Evolutionary conservation across 768 basidiomycete genomes (phyloP), one percentile per base, ranked within the genome.

Genomic region (Phaeotremella fagi): DNA sequence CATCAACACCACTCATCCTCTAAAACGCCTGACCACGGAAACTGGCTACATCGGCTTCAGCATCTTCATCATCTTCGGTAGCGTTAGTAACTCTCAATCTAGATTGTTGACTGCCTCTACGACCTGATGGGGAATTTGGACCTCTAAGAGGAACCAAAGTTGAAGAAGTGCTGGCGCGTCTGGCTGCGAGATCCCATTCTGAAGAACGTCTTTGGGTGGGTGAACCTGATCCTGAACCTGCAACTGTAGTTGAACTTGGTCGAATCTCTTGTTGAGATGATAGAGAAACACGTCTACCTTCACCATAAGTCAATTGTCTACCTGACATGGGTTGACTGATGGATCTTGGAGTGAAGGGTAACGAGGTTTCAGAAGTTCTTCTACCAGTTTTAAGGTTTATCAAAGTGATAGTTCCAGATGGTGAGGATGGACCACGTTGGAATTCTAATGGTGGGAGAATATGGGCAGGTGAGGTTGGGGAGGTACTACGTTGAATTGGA

Each of bases 361-460:
- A 43, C 45, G 15, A 43, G 23, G 14, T 18, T 3, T 56, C 55
- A 7, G 58, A 55, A 27, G 48, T 51, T 45, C 64, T 26, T 23
- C 61, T 28, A 24, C 60, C 57, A n/a, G 57, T 47, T 37, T 54
- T 60, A 4, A 44, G 54, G 42, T 58, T 52, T 6, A 67, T 59
- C 7, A 59, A 48, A 26, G 48, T 50, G 49, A 67, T 57, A 4
- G 50, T 67, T 12, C 50, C 44, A 14, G 38, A 46, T 23, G 27
- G 3, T 5, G 46, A 50, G 18, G 38, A 28, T 1, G 54, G 27
- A 25, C 33, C 14, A 22, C 27, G 45, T 29, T 63, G 56, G 49
- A 68, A 64, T 3, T 64, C 63, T 9, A 68, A 44, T 18, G 60
- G 52, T 35, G 66, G 66, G 35, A 68, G 53, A 22, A 54, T 47